Percentiles rank a stretch among this genome's conserved stretches.
Evolutionary conservation across 2,329 filamentous ascomycete species (phyloP).

Genomic region (Fusarium paranaense): DNA sequence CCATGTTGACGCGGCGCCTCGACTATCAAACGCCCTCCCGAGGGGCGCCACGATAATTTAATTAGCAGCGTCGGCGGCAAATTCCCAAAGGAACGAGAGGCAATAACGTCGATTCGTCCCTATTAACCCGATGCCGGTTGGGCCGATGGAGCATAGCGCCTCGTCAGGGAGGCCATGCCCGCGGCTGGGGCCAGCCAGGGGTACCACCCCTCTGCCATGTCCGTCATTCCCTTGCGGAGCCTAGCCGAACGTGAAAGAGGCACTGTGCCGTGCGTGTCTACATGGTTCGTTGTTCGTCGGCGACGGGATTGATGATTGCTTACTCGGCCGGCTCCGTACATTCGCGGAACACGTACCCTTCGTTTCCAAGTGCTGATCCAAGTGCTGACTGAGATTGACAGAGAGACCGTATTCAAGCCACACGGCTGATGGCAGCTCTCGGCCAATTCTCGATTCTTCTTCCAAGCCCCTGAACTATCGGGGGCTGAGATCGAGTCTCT

Average conservation of each 20-base stretch:
- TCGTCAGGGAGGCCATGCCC: conserved; percentile 15
- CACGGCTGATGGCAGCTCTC: background rate
- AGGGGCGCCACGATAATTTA: conserved; percentile 30
- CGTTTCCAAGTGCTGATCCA: conserved; percentile 18
- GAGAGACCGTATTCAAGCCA: conserved; percentile 15
- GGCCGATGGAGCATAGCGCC: conserved; percentile 36
- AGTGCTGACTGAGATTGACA: conserved; percentile 25
- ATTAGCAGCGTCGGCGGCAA: conserved; percentile 31
- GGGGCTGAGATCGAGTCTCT: background rate
- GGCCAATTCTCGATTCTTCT: conserved; percentile 3
- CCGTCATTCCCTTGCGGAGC: conserved; percentile 29
- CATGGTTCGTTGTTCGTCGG: background rate
- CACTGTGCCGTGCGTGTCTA: conserved; percentile 17
- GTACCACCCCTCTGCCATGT: conserved; percentile 19
- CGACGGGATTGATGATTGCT: conserved; percentile 10
- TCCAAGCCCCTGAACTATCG: background rate
- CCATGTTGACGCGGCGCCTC: background rate
- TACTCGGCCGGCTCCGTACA: conserved; percentile 37
- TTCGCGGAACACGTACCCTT: background rate
- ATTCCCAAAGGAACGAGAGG: conserved; percentile 10
- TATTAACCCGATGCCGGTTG: conserved; percentile 34
- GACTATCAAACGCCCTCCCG: conserved; percentile 23
- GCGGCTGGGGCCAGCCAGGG: conserved; percentile 29
- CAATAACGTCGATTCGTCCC: conserved; percentile 22
- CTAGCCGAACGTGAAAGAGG: conserved; percentile 16